phyloP scores from a whole-genome alignment of 2,329 filamentous ascomycete genomes.

The Alternaria novae-zelandiae region DNA sequence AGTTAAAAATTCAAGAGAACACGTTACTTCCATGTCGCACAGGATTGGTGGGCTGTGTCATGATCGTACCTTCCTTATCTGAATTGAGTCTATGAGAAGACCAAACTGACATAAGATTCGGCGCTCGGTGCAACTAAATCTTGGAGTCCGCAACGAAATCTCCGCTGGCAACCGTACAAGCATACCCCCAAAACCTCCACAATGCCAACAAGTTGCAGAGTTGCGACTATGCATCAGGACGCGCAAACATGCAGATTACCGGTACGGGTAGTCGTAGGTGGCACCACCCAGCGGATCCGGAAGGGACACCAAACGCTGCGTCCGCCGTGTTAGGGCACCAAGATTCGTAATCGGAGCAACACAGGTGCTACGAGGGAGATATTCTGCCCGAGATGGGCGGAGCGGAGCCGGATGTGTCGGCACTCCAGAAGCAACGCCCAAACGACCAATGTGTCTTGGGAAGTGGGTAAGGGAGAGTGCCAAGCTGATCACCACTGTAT shows the following conservation, averaged over 20 bases:
- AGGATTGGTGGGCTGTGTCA: background rate
- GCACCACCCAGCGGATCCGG: background rate
- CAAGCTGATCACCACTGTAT: background rate
- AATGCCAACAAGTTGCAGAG: background rate
- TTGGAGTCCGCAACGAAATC: background rate
- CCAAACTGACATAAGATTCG: background rate
- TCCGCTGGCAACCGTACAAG: background rate
- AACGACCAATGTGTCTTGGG: conserved; percentile 2
- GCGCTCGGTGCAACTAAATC: conserved; percentile 4
- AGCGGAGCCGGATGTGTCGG: conserved; percentile 12
- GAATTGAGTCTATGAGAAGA: background rate
- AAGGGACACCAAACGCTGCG: background rate
- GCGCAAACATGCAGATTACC: background rate
- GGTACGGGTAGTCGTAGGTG: background rate
- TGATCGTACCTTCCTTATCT: background rate
- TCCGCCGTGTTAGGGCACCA: background rate
- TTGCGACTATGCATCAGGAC: background rate
- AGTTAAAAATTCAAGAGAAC: conserved; percentile 17
- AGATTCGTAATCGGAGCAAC: background rate
- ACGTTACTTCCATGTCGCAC: conserved; percentile 1
- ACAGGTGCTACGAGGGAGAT: conserved; percentile 1
- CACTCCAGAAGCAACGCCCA: background rate
- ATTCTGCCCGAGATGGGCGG: conserved; percentile 1
- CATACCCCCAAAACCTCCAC: background rate
- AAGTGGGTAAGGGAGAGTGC: background rate